phyloP scores from a whole-genome alignment of 768 basidiomycete species.

The Psilocybe subaeruginosa region DNA sequence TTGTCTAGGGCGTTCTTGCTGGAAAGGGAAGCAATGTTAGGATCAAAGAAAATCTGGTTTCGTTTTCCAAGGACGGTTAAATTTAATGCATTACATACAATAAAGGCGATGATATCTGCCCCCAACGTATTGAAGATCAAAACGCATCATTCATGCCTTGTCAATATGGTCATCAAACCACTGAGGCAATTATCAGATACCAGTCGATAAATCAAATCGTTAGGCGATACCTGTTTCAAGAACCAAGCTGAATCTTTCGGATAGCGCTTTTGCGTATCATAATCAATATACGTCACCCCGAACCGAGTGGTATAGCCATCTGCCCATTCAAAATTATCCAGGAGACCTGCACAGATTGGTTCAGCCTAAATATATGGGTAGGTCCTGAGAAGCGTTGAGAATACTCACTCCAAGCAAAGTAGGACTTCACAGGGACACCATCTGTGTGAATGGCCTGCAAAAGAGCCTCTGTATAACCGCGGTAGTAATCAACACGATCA shows the following conservation, averaged over 20 bases:
- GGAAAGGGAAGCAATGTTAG: too few species aligned
- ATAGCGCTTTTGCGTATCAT: slow-evolving; percentile 60
- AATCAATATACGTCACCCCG: slow-evolving; percentile 72
- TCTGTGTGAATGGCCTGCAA: slow-evolving; percentile 58
- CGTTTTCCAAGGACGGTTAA: too few species aligned
- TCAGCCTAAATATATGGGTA: neutral
- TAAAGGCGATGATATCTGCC: too few species aligned
- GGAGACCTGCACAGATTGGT: slow-evolving; percentile 40
- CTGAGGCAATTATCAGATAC: slow-evolving; percentile 1
- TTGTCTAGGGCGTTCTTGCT: too few species aligned
- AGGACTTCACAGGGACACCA: slow-evolving; percentile 58
- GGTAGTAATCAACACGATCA: slow-evolving; percentile 67
- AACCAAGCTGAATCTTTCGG: slow-evolving; percentile 65
- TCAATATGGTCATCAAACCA: slow-evolving; percentile 19
- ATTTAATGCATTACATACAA: too few species aligned
- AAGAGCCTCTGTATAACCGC: slow-evolving; percentile 53
- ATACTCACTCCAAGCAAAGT: slow-evolving; percentile 69
- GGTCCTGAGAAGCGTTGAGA: neutral
- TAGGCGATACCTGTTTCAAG: slow-evolving; percentile 37
- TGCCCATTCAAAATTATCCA: slow-evolving; percentile 78
- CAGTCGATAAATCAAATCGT: neutral
- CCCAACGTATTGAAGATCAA: neutral
- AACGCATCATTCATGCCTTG: neutral
- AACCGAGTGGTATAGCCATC: slow-evolving; percentile 71
- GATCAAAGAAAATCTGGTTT: too few species aligned